These are phyloP conservation scores for Podila epigama DNA, from an alignment of 192 early-diverging fungal genomes.

Conservation along the genomic window DNA sequence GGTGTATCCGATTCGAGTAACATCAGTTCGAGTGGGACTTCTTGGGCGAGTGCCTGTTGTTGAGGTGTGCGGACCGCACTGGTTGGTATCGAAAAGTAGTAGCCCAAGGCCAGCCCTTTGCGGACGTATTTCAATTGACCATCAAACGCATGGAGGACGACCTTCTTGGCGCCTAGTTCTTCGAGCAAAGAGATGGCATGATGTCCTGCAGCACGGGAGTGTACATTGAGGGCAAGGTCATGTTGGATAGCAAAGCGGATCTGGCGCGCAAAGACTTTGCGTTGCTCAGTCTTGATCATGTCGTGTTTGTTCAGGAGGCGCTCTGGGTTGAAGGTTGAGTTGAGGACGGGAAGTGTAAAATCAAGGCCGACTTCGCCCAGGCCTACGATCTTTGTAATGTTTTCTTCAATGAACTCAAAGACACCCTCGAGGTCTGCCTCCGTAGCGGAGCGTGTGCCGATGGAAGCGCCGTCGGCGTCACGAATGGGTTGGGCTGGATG, in stretches of 20 bases:
- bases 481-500: slow-evolving; percentile 60
- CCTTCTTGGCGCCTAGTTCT: slow-evolving; percentile 54
- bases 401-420: slow-evolving; percentile 52
- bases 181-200: slow-evolving; percentile 59
- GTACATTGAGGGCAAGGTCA: slow-evolving; percentile 60
- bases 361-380: slow-evolving; percentile 61
- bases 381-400: slow-evolving; percentile 36
- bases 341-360: slow-evolving; percentile 56
- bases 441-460: slow-evolving; percentile 36
- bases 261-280: slow-evolving; percentile 56
- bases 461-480: slow-evolving; percentile 33
- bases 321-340: slow-evolving; percentile 29
- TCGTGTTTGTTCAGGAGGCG: slow-evolving; percentile 33
- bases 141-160: slow-evolving; percentile 66
- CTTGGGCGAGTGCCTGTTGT: slow-evolving; percentile 54
- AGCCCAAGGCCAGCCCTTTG: slow-evolving; percentile 50
- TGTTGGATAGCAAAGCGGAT: slow-evolving; percentile 53
- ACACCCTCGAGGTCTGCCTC: slow-evolving; percentile 52
- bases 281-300: slow-evolving; percentile 56
- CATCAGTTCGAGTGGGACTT: slow-evolving; percentile 55
- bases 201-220: slow-evolving; percentile 65
- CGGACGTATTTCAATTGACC: slow-evolving; percentile 57
- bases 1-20: slow-evolving; percentile 67
- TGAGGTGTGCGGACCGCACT: slow-evolving; percentile 56
- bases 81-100: slow-evolving; percentile 65